These are phyloP conservation scores for Fusarium sp. DNA, from an alignment of 2,329 filamentous ascomycete genomes.

Conservation along the genomic window DNA sequence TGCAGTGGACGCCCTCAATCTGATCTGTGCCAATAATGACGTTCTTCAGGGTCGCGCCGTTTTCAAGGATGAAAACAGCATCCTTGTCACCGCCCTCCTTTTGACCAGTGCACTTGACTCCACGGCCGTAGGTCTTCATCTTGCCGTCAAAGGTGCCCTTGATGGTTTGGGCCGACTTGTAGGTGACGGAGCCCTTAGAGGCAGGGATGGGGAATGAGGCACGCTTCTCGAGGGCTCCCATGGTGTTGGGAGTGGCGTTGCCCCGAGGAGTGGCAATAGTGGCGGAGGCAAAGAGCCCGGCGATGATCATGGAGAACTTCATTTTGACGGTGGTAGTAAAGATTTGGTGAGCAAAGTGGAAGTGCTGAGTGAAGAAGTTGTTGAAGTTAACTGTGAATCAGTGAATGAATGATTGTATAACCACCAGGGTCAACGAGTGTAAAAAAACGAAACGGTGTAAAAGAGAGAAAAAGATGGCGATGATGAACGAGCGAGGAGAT, in stretches of 20 bases:
- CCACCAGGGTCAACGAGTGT: constrained; percentile 45
- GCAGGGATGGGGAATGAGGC: constrained; percentile 44
- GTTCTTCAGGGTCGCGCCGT: constrained; percentile 45
- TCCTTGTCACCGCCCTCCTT: constrained; percentile 34
- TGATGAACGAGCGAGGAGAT: neutral
- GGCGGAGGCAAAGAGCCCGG: constrained; percentile 42
- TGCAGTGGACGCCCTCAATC: constrained; percentile 44
- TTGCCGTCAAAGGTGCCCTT: constrained; percentile 38
- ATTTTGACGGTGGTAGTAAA: constrained; percentile 34
- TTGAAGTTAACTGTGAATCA: constrained; percentile 4
- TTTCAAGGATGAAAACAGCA: constrained; percentile 44
- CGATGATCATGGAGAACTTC: constrained; percentile 46
- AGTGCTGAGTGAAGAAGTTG: neutral
- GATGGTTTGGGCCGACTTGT: constrained; percentile 36
- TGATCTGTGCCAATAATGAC: constrained; percentile 42
- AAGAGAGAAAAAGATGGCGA: constrained; percentile 8
- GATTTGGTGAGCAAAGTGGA: neutral
- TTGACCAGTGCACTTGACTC: constrained; percentile 42
- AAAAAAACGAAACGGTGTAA: constrained; percentile 26
- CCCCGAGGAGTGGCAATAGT: constrained; percentile 43
- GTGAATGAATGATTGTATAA: constrained; percentile 37
- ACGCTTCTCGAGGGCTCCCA: constrained; percentile 46
- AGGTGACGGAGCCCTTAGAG: constrained; percentile 48
- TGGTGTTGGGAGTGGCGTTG: constrained; percentile 45
- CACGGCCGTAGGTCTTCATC: constrained; percentile 46